Evolutionary conservation across 2,329 filamentous ascomycete genomes (phyloP), one percentile per base, ranked within the genome.

Genomic region (Alternaria longipes): DNA sequence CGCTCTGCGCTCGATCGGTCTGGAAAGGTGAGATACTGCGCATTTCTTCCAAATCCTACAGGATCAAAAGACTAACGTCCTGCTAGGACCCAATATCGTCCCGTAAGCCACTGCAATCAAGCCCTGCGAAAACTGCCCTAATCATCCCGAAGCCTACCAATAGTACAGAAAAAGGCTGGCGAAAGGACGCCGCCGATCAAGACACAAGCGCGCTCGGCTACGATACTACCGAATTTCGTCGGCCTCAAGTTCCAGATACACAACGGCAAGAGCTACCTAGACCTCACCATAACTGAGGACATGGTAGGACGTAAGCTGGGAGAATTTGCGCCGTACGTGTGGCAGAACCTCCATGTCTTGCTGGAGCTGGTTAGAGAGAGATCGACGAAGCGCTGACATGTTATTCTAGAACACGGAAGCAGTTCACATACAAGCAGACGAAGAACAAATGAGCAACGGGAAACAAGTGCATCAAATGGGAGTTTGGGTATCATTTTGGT

Each of bases 261-360:
- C 83, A 97, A 97, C 78, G 94, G 94, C 74, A 97, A 95, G 83
- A 86, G 86, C 32, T 97, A 97, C 80, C 82, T 90, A 71, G 91
- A 95, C 69, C 85, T 97, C 56, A 86, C 85, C 67, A 91, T 97
- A 65, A 97, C 93, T 16, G 94, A 97, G 78, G 92, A 97, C 74
- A 97, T 97, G 94, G 94, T 97, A 51, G 94, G 94, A 55, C 91
- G 95, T 81, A 97, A 97, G 82, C 85, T 97, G 69, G 94, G 94
- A 72, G 94, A 97, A 81, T 97, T 97, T 79, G 89, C 93, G 64
- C 84, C 88, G 93, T 97, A 87, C 74, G 92, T 51, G 44, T 18
- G 6, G 24, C 16, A 30, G 11, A 30, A 30, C 28, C 28, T 5
- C 28, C 28, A 30, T 30, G 11, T 7, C 4, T 30, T 30, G 11